These are phyloP conservation scores for Tolypocladium endophyticum DNA, from an alignment of 2,329 filamentous ascomycete species.

Conservation along the genomic window DNA sequence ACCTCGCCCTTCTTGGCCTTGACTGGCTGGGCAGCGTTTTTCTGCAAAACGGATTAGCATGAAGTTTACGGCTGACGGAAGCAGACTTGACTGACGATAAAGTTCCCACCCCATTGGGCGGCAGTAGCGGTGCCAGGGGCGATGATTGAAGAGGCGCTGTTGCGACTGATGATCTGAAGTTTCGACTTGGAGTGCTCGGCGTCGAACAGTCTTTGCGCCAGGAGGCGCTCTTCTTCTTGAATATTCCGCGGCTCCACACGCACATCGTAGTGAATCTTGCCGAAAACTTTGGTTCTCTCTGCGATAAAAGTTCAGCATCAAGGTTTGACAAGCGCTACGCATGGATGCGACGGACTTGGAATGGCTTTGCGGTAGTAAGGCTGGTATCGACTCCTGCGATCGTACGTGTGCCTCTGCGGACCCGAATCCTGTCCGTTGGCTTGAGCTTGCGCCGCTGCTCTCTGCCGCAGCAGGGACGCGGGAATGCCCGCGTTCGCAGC, in stretches of 20 bases:
- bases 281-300: constrained; percentile 72
- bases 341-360: constrained; percentile 47
- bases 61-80: not conserved
- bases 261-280: constrained; percentile 65
- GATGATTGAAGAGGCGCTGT: constrained; percentile 40
- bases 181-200: constrained; percentile 39
- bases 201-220: constrained; percentile 44
- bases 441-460: constrained; percentile 8
- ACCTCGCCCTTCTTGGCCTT: constrained; percentile 59
- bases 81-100: constrained; percentile 41
- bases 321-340: not conserved
- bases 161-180: constrained; percentile 38
- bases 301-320: constrained; percentile 11
- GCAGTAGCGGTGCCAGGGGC: constrained; percentile 39
- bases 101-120: constrained; percentile 29
- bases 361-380: constrained; percentile 63
- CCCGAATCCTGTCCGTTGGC: not conserved
- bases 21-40: constrained; percentile 35
- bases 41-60: constrained; percentile 26
- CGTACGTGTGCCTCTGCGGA: constrained; percentile 31
- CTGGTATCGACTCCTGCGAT: constrained; percentile 33
- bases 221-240: constrained; percentile 53
- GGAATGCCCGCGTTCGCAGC: constrained; percentile 49
- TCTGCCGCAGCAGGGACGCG: constrained; percentile 39
- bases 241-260: constrained; percentile 65